These are phyloP conservation scores for Aspergillus sp. DNA, from an alignment of 2,329 filamentous ascomycete species.

Conservation along the genomic window DNA sequence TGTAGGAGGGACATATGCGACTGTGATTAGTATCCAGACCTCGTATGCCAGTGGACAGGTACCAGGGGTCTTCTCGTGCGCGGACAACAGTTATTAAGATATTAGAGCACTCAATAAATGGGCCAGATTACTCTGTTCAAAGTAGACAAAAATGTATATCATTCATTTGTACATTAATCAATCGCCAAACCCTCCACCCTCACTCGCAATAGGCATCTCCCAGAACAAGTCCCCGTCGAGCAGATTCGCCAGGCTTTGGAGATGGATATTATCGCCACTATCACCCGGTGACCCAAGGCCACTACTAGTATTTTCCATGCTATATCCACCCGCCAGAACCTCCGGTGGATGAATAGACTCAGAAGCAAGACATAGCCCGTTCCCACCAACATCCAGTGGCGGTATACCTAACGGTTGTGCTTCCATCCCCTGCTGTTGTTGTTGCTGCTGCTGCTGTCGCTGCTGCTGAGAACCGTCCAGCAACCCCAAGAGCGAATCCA, in stretches of 20 bases:
- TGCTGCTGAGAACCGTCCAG: not conserved
- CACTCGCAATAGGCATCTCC: not conserved
- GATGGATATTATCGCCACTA: not conserved
- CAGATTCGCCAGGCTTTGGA: not conserved
- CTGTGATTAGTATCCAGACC: no score
- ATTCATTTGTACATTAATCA: no score
- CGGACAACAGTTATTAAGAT: no score
- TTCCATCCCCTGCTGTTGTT: not conserved
- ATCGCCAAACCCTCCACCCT: no score
- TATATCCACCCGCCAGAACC: not conserved
- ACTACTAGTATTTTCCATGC: not conserved
- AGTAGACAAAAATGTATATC: no score
- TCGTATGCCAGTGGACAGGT: no score
- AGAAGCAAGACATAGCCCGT: not conserved
- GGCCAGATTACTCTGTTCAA: no score
- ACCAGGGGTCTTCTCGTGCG: no score
- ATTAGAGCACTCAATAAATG: no score
- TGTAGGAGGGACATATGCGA: no score
- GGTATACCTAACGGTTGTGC: not conserved
- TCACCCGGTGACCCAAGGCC: not conserved
- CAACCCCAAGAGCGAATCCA: not conserved
- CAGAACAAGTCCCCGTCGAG: not conserved
- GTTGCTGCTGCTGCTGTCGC: not conserved
- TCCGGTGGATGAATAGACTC: not conserved
- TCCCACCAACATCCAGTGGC: not conserved